Percentiles rank a stretch among this genome's conserved stretches.
These are phyloP conservation scores for Blastobotrys arbuscula DNA, from an alignment of 1,139 yeast species.

Conservation along the genomic window DNA sequence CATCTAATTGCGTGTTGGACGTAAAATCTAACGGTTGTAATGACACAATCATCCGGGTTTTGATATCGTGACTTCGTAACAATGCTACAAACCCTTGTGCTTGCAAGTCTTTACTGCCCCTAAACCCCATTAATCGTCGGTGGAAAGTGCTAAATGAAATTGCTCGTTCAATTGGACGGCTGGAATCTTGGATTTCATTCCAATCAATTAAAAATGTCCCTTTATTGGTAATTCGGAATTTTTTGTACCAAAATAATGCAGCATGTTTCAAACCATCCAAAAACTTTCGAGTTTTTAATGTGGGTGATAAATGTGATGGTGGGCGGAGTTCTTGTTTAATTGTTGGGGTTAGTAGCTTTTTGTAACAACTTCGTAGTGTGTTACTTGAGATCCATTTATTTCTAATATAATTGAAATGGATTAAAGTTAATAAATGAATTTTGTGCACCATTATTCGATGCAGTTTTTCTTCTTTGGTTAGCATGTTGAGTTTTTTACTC, in stretches of 20 bases:
- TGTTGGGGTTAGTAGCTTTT: slow-evolving; percentile 44
- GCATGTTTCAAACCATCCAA: slow-evolving; percentile 68
- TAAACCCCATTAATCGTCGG: slow-evolving; percentile 19
- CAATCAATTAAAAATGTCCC: slow-evolving; percentile 50
- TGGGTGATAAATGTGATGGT: slow-evolving; percentile 36
- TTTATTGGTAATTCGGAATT: slow-evolving; percentile 45
- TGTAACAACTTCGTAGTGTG: slow-evolving; percentile 30
- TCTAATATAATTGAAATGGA: slow-evolving; percentile 59
- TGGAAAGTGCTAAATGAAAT: slow-evolving; percentile 23
- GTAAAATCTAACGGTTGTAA: slow-evolving; percentile 88
- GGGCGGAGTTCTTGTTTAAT: slow-evolving; percentile 47
- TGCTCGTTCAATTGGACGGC: slow-evolving; percentile 23
- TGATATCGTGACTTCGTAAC: slow-evolving; percentile 62
- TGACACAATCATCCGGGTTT: slow-evolving; percentile 72
- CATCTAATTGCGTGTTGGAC: slow-evolving; percentile 31
- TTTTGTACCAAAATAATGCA: slow-evolving; percentile 55
- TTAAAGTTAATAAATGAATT: slow-evolving; percentile 50
- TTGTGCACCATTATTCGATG: slow-evolving; percentile 54
- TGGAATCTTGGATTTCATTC: slow-evolving; percentile 46
- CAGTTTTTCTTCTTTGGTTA: slow-evolving; percentile 48
- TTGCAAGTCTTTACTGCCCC: slow-evolving; percentile 72
- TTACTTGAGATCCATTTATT: slow-evolving; percentile 70
- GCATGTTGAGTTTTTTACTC: slow-evolving; percentile 22
- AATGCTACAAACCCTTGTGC: slow-evolving; percentile 85
- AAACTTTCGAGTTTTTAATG: slow-evolving; percentile 57